Conservation (phyloP, 1,284 basidiomycete genomes). For the Leccinum idahoense region DNA sequence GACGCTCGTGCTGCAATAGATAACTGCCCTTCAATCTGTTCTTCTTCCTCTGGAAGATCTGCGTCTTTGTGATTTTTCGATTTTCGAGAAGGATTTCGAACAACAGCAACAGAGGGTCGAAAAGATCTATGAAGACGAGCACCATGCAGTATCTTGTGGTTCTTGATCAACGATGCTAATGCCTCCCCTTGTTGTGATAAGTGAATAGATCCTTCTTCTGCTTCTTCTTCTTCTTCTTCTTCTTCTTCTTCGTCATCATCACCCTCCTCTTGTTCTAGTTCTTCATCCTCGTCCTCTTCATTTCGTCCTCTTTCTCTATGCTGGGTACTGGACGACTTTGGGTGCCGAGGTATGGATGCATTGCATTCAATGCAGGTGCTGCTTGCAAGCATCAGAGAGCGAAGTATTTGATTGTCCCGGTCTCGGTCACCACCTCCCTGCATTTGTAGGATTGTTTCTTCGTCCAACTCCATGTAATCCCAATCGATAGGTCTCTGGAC, state of each 20-base stretch:
- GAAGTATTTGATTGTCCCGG: neutral
- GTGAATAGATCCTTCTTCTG: neutral
- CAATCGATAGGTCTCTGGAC: neutral
- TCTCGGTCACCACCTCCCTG: neutral
- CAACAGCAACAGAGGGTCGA: neutral
- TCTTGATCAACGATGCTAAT: neutral
- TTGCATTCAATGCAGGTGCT: neutral
- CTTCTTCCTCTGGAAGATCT: neutral
- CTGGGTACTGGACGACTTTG: too few species aligned
- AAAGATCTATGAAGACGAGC: neutral
- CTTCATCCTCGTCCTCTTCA: too few species aligned
- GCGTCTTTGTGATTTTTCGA: neutral
- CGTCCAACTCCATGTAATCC: neutral
- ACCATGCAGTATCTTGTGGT: constrained; percentile 4
- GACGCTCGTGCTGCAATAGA: neutral
- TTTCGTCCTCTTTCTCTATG: too few species aligned
- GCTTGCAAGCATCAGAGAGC: neutral
- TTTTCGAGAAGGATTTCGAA: neutral
- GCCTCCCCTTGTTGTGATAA: neutral
- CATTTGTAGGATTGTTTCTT: neutral
- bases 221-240: neutral
- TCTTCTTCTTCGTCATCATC: neutral
- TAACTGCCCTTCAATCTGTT: neutral
- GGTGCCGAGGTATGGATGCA: too few species aligned
- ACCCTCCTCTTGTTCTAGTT: too few species aligned